Conservation (phyloP, 1,284 basidiomycete genomes). For the Sanghuangporus baumii region DNA sequence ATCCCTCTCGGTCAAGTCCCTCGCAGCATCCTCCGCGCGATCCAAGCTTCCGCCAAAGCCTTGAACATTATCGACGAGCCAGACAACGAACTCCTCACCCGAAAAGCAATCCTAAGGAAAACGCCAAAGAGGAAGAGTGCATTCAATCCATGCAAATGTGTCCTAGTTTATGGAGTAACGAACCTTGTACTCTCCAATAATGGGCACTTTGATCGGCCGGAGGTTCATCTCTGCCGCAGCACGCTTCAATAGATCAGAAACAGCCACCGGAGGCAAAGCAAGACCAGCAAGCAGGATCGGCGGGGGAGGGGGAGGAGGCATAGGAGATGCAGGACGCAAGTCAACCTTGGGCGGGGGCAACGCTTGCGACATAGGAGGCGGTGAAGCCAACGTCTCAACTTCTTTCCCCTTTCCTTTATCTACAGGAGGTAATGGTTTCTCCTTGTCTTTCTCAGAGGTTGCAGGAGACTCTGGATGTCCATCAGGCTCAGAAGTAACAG, state of each 20-base stretch:
- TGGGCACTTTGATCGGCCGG: conserved; percentile 65
- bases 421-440: conserved; percentile 41
- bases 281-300: conserved; percentile 73
- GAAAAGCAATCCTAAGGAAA: conserved; percentile 59
- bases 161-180: background rate
- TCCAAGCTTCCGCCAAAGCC: conserved; percentile 71
- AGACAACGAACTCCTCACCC: conserved; percentile 74
- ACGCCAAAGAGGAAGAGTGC: background rate
- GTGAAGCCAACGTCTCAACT: conserved; percentile 46
- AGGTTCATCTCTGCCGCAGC: conserved; percentile 60
- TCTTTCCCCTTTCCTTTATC: conserved; percentile 80
- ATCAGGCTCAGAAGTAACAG: conserved; percentile 11
- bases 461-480: background rate
- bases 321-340: conserved; percentile 31
- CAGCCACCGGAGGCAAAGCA: conserved; percentile 52
- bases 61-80: conserved; percentile 65
- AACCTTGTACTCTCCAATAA: conserved; percentile 77
- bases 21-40: conserved; percentile 73
- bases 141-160: background rate
- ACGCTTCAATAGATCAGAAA: conserved; percentile 63
- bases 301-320: conserved; percentile 35
- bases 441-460: conserved; percentile 33
- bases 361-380: conserved; percentile 56
- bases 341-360: conserved; percentile 37
- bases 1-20: conserved; percentile 69